Percentiles rank a stretch among this genome's conserved stretches.
These are phyloP conservation scores for Rhodotorula mucilaginosa DNA, from an alignment of 1,284 basidiomycete genomes.

Conservation along the genomic window DNA sequence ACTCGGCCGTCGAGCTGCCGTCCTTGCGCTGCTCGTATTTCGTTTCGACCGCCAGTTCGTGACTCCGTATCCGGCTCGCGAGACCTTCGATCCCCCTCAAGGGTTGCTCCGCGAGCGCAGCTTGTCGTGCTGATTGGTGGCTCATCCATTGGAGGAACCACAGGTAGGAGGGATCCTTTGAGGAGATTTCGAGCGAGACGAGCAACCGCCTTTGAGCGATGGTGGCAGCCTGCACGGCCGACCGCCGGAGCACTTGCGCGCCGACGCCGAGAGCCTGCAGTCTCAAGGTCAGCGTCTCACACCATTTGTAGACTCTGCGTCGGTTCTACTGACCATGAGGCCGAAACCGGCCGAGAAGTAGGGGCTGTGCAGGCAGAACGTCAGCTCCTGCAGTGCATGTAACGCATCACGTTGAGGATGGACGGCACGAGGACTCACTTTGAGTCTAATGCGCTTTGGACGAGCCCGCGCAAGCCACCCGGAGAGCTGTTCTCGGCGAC, in stretches of 20 bases:
- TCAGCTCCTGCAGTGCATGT: not conserved
- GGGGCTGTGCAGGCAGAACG: slow-evolving; percentile 58
- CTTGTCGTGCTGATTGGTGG: slow-evolving; percentile 48
- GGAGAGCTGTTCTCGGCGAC: not conserved
- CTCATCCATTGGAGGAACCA: slow-evolving; percentile 99
- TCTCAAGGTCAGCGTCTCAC: not conserved
- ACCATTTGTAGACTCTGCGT: not conserved
- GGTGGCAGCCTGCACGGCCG: slow-evolving; percentile 65
- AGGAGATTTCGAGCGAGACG: slow-evolving; percentile 93
- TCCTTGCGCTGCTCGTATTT: slow-evolving; percentile 81
- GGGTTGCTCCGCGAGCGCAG: slow-evolving; percentile 11
- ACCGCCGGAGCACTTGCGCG: slow-evolving; percentile 69
- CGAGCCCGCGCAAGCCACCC: slow-evolving; percentile 27
- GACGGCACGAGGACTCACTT: slow-evolving; percentile 17
- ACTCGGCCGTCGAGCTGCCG: slow-evolving; percentile 78
- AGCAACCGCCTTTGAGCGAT: slow-evolving; percentile 84
- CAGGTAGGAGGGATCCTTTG: slow-evolving; percentile 89
- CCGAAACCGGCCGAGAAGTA: slow-evolving; percentile 96
- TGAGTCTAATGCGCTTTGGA: slow-evolving; percentile 31
- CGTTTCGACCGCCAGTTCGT: slow-evolving; percentile 94
- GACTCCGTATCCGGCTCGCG: slow-evolving; percentile 66
- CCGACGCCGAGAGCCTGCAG: slow-evolving; percentile 79
- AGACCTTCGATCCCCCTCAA: slow-evolving; percentile 34
- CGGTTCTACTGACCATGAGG: slow-evolving; percentile 68
- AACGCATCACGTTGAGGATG: fast-evolving